phyloP scores from a whole-genome alignment of 116 monocot genomes.

The Zostera marina region DNA sequence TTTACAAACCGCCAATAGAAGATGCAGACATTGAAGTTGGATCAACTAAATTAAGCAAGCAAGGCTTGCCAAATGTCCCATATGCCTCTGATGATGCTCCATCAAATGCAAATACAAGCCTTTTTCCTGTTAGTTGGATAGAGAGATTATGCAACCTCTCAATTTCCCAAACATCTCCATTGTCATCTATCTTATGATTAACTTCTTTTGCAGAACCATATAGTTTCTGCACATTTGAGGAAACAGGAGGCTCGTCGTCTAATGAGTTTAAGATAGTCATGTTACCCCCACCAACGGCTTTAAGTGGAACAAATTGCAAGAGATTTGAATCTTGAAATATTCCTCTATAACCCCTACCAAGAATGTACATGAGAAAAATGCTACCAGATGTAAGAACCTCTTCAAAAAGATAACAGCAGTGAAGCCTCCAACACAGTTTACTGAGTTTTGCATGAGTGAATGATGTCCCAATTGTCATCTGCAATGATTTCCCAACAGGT shows the following conservation, averaged over 20 bases:
- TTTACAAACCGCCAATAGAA: constrained; percentile 77
- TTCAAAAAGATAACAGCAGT: constrained; percentile 95
- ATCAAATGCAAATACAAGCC: constrained; percentile 96
- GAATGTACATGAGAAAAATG: constrained; percentile 92
- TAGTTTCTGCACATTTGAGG: constrained; percentile 41
- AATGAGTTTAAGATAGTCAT: constrained; percentile 94
- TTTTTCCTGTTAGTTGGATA: constrained; percentile 79
- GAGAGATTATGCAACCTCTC: constrained; percentile 67
- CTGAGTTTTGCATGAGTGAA: constrained; percentile 40
- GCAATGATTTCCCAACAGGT: constrained; percentile 77
- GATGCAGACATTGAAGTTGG: constrained; percentile 92
- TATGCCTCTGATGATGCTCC: constrained; percentile 82
- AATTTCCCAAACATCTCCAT: constrained; percentile 91
- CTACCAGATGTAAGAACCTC: constrained; percentile 84
- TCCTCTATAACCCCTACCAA: constrained; percentile 91
- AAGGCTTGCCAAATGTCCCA: constrained; percentile 58
- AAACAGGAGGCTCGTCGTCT: constrained; percentile 43
- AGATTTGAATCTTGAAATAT: constrained; percentile 94
- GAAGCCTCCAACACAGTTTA: constrained; percentile 73
- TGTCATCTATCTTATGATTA: constrained; percentile 49
- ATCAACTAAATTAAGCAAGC: constrained; percentile 95
- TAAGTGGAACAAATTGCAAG: constrained; percentile 83
- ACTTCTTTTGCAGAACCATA: constrained; percentile 47
- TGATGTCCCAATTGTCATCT: constrained; percentile 83
- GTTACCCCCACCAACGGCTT: constrained; percentile 80